phyloP scores from a whole-genome alignment of 306 rosid species.

The Prinsepia uniflora region DNA sequence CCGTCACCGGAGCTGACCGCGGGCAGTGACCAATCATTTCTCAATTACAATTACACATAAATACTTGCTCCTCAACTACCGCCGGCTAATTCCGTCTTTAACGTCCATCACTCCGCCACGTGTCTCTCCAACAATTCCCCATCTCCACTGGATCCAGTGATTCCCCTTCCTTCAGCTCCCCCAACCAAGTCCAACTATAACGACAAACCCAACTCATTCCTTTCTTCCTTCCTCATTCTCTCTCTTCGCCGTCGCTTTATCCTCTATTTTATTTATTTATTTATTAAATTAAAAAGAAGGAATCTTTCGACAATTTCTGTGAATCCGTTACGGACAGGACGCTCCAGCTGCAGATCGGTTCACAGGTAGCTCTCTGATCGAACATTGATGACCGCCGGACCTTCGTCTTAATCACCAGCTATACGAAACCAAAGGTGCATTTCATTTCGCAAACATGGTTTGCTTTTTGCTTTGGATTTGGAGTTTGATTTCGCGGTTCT shows the following conservation, averaged over 20 bases:
- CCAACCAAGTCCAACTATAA: background rate
- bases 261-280: conserved; percentile 10
- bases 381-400: conserved; percentile 22
- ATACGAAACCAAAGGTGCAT: background rate
- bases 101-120: conserved; percentile 15
- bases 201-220: background rate
- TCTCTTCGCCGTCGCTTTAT: conserved; percentile 30
- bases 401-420: conserved; percentile 21
- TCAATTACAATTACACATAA: background rate
- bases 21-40: conserved; percentile 16
- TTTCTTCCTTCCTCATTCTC: background rate
- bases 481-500: conserved; percentile 17
- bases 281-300: background rate
- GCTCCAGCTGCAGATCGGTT: conserved; percentile 15
- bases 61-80: background rate
- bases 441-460: background rate
- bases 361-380: background rate
- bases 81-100: conserved; percentile 14
- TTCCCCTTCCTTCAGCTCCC: background rate
- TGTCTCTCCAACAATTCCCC: background rate
- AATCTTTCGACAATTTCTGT: background rate
- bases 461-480: background rate
- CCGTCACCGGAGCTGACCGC: background rate
- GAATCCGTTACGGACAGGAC: conserved; percentile 5
- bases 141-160: conserved; percentile 21